Evolutionary conservation across 148 eudicot genomes (phyloP).

Genomic region (Vaccinium myrtillus): DNA sequence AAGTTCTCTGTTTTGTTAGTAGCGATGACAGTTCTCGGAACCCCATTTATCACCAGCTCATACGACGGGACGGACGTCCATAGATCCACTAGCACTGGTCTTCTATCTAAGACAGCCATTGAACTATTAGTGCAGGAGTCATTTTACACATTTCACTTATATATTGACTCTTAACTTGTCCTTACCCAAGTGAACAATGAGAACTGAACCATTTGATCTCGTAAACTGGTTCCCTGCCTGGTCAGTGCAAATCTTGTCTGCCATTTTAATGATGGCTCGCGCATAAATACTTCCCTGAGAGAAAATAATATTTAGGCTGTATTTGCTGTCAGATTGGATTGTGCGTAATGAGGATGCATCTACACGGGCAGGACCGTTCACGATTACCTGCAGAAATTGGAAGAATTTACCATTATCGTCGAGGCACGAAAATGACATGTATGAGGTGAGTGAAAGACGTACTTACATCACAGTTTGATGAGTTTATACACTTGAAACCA

Average conservation of each 20-base stretch:
- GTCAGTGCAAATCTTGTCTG: slow-evolving; percentile 13
- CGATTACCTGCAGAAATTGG: slow-evolving; percentile 1
- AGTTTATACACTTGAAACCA: slow-evolving; percentile 15
- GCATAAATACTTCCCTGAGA: background rate
- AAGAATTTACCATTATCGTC: background rate
- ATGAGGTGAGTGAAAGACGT: background rate
- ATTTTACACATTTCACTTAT: background rate
- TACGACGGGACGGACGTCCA: slow-evolving; percentile 18
- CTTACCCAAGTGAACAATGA: slow-evolving; percentile 18
- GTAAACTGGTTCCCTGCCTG: slow-evolving; percentile 18
- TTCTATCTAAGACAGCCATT: slow-evolving; percentile 21
- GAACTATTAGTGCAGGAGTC: background rate
- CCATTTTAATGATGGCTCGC: slow-evolving; percentile 14
- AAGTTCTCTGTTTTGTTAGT: slow-evolving; percentile 13
- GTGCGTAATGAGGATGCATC: slow-evolving; percentile 13
- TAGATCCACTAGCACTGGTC: slow-evolving; percentile 20
- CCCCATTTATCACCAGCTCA: slow-evolving; percentile 20
- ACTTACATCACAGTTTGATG: slow-evolving; percentile 17
- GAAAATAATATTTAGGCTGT: slow-evolving; percentile 6
- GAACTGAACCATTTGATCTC: slow-evolving; percentile 11
- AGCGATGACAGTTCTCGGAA: slow-evolving; percentile 16
- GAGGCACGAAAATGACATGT: background rate
- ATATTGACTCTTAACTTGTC: background rate
- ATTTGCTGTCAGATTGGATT: background rate
- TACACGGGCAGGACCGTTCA: slow-evolving; percentile 18